phyloP scores from a whole-genome alignment of 2,329 filamentous ascomycete species.

The Colletotrichum incanum region DNA sequence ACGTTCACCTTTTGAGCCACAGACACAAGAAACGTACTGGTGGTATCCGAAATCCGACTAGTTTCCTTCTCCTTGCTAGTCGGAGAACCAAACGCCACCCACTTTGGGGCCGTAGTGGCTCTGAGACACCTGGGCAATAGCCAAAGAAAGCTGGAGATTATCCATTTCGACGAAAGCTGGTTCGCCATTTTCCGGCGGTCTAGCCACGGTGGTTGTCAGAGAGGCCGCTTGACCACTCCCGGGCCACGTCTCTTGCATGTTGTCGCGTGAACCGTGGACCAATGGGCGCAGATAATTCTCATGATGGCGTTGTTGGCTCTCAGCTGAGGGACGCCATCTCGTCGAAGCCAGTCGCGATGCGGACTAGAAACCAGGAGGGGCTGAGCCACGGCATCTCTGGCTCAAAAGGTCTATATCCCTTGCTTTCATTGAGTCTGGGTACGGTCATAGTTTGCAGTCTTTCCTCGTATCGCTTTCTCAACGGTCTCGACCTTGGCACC shows the following conservation, averaged over 20 bases:
- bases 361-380: constrained; percentile 4
- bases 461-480: neutral
- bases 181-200: neutral
- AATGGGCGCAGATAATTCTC: neutral
- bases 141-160: neutral
- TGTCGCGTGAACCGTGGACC: neutral
- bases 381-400: constrained; percentile 13
- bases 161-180: neutral
- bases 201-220: neutral
- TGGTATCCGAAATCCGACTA: neutral
- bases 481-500: neutral
- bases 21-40: neutral
- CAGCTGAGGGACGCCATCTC: constrained; percentile 34
- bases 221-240: constrained; percentile 35
- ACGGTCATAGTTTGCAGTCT: neutral
- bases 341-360: constrained; percentile 20
- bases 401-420: neutral
- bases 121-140: constrained; percentile 14
- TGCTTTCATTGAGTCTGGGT: too few relatives aligned
- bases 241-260: constrained; percentile 3
- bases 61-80: neutral
- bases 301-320: constrained; percentile 19
- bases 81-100: neutral
- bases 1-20: constrained; percentile 25
- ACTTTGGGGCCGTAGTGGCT: neutral